Conservation (phyloP, 1,139 yeast genomes). For the Debaryomyces sp. region DNA sequence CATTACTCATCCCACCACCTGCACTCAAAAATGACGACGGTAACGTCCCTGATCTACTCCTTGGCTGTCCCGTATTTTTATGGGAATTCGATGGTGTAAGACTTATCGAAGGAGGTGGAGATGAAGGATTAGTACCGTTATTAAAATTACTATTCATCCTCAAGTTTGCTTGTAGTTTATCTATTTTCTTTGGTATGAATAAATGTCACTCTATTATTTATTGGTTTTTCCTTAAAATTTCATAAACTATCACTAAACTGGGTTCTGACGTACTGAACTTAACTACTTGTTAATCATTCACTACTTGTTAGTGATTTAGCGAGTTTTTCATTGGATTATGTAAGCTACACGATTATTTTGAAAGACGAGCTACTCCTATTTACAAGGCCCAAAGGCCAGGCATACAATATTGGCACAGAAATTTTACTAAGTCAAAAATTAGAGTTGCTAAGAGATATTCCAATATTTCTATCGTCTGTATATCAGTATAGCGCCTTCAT, state of each 20-base stretch:
- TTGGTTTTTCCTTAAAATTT: not conserved
- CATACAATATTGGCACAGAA: not conserved
- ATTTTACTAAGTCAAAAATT: not conserved
- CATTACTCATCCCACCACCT: not conserved
- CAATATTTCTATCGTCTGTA: not conserved
- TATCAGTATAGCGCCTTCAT: not conserved
- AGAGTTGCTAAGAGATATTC: not conserved
- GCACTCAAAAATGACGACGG: conserved; percentile 44
- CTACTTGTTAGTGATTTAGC: not conserved
- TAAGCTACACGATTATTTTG: not conserved
- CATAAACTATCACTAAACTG: not conserved
- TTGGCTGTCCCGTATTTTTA: conserved; percentile 21
- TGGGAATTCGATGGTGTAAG: conserved; percentile 27
- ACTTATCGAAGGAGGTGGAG: conserved; percentile 39
- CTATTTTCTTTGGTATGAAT: not conserved
- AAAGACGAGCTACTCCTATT: conserved; percentile 5
- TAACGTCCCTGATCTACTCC: conserved; percentile 61
- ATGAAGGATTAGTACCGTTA: conserved; percentile 16
- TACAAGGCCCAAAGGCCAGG: not conserved
- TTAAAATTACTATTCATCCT: conserved; percentile 10
- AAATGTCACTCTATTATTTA: not conserved
- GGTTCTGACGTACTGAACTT: not conserved
- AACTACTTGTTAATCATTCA: not conserved
- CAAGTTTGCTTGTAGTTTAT: not conserved
- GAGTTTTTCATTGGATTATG: conserved; percentile 2